Conservation (phyloP, 345 rosid species). For the Acer yangbiense region DNA sequence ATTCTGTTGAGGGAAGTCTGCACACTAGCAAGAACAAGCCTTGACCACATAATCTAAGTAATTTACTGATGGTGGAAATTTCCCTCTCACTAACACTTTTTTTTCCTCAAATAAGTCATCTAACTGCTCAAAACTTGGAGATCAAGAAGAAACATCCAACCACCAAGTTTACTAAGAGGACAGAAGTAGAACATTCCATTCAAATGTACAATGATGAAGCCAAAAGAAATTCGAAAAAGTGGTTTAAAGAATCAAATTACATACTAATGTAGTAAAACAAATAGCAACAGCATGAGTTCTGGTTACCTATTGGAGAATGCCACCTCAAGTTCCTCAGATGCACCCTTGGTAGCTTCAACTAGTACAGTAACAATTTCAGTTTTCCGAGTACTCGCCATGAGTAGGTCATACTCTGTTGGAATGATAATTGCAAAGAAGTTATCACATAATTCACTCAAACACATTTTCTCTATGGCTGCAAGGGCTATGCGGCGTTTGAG, state of each 20-base stretch:
- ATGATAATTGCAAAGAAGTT: slow-evolving; percentile 84
- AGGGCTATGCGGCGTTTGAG: slow-evolving; percentile 80
- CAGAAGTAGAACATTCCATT: not conserved
- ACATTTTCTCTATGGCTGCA: slow-evolving; percentile 80
- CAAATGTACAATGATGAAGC: not conserved
- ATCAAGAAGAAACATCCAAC: not conserved
- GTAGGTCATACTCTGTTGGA: slow-evolving; percentile 91
- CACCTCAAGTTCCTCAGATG: slow-evolving; percentile 86
- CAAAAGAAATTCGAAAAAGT: not conserved
- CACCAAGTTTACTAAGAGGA: not conserved
- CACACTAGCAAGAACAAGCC: slow-evolving; percentile 1
- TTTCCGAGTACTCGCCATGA: slow-evolving; percentile 92
- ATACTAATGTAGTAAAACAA: not conserved
- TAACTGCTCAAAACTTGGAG: slow-evolving; percentile 4
- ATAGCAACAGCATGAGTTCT: not conserved
- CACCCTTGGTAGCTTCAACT: slow-evolving; percentile 75
- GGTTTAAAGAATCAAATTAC: not conserved
- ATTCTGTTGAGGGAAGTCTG: not conserved
- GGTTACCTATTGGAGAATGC: slow-evolving; percentile 75
- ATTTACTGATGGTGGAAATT: not conserved
- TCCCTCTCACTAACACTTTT: not conserved
- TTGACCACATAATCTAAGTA: slow-evolving; percentile 1
- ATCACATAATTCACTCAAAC: slow-evolving; percentile 81
- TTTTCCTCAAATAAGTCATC: not conserved
- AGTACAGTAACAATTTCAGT: slow-evolving; percentile 82